Conservation (phyloP, 495 filamentous ascomycete species). For the Penicillium angulare region DNA sequence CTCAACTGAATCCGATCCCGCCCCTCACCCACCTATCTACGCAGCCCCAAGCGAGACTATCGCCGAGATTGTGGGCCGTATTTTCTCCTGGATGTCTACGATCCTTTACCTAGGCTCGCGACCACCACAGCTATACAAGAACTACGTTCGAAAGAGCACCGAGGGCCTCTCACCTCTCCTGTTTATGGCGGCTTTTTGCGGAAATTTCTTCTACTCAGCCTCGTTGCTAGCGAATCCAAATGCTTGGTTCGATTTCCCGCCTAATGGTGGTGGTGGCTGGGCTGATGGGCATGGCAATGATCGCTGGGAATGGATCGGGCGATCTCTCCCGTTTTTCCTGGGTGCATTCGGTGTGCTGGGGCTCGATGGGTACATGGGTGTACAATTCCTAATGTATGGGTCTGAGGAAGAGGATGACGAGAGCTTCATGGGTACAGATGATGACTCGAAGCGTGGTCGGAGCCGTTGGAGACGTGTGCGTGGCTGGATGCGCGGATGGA, state of each 20-base stretch:
- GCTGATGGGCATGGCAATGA: conserved; percentile 59
- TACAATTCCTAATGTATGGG: conserved; percentile 64
- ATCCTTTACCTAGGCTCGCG: conserved; percentile 68
- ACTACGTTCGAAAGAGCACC: conserved; percentile 64
- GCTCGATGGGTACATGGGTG: conserved; percentile 62
- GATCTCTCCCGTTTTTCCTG: conserved; percentile 66
- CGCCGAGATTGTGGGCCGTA: conserved; percentile 49
- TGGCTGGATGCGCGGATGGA: conserved; percentile 71
- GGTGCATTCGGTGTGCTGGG: conserved; percentile 68
- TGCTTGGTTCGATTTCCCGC: conserved; percentile 58
- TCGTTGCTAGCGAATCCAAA: conserved; percentile 67
- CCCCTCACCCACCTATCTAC: conserved; percentile 20
- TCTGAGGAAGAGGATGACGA: conserved; percentile 32
- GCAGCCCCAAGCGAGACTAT: conserved; percentile 23
- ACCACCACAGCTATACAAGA: conserved; percentile 69
- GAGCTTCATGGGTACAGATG: conserved; percentile 16
- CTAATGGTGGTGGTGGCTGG: conserved; percentile 68
- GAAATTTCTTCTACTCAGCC: conserved; percentile 70
- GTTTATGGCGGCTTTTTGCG: conserved; percentile 70
- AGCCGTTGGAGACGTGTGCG: conserved; percentile 54
- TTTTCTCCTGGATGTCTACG: conserved; percentile 66
- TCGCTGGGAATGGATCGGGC: conserved; percentile 55
- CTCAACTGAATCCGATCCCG: conserved; percentile 27
- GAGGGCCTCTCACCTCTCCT: conserved; percentile 66
- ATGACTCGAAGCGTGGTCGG: conserved; percentile 38